Percentiles rank a stretch among this genome's conserved stretches.
Conservation (phyloP, 2,329 filamentous ascomycete species). For the Dactylellina parvicollis region DNA sequence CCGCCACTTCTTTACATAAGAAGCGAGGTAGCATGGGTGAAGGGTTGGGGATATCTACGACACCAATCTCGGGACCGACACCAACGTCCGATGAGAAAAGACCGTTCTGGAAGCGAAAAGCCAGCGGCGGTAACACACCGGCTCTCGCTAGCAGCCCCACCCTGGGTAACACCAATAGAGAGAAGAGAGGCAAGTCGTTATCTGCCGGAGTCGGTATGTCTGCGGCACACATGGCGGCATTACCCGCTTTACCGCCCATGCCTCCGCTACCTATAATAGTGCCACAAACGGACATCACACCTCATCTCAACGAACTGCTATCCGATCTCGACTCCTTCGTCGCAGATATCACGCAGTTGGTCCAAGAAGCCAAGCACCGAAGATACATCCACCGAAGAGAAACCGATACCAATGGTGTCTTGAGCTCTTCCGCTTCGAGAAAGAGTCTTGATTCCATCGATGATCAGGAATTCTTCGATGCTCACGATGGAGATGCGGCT, state of each 20-base stretch:
- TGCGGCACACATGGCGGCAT: constrained; percentile 37
- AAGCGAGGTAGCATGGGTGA: constrained; percentile 33
- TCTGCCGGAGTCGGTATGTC: constrained; percentile 51
- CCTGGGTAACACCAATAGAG: constrained; percentile 34
- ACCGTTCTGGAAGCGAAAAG: constrained; percentile 92
- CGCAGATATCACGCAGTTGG: constrained; percentile 78
- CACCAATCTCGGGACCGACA: constrained; percentile 7
- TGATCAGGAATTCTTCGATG: constrained; percentile 93
- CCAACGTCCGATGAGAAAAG: constrained; percentile 68
- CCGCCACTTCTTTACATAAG: constrained; percentile 59
- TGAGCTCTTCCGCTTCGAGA: constrained; percentile 62
- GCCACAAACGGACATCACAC: constrained; percentile 73
- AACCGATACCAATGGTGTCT: constrained; percentile 33
- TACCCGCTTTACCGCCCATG: constrained; percentile 36
- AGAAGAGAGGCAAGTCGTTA: constrained; percentile 54
- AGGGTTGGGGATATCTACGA: constrained; percentile 31
- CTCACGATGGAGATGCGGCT: constrained; percentile 68
- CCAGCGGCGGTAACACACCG: constrained; percentile 66
- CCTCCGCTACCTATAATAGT: constrained; percentile 59
- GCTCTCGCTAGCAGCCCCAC: constrained; percentile 62
- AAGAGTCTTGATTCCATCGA: constrained; percentile 84
- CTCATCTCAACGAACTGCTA: constrained; percentile 84
- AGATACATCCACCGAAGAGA: constrained; percentile 68
- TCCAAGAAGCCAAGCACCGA: constrained; percentile 81
- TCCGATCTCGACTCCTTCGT: constrained; percentile 86